Evolutionary conservation across 148 eudicot genomes (phyloP).

Genomic region (Nyssa sinensis): DNA sequence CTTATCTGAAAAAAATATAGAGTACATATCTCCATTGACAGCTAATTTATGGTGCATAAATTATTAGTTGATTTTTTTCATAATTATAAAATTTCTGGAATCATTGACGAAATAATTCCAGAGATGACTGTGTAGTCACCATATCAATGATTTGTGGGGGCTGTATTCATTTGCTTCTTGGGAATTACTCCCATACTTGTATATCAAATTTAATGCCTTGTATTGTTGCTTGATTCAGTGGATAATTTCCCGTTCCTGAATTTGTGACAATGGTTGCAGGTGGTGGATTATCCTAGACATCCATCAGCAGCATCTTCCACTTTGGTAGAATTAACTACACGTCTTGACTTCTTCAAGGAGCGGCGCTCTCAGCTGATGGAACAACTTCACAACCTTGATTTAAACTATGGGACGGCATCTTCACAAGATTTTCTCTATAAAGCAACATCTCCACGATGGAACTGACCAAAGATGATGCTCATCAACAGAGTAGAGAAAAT

Average conservation of each 20-base stretch:
- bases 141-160: background rate
- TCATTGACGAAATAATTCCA: background rate
- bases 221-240: background rate
- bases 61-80: background rate
- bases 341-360: conserved; percentile 97
- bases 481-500: background rate
- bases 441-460: conserved; percentile 83
- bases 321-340: conserved; percentile 84
- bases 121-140: background rate
- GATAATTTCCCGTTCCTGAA: background rate
- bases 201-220: background rate
- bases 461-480: conserved; percentile 36
- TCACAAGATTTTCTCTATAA: conserved; percentile 71
- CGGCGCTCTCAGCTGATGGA: conserved; percentile 97
- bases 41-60: background rate
- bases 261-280: conserved; percentile 38
- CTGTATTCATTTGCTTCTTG: too few species aligned
- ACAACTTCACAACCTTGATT: conserved; percentile 89
- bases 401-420: conserved; percentile 55
- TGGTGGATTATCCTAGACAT: conserved; percentile 63
- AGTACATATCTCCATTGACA: background rate
- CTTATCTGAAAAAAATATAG: too few species aligned
- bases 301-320: conserved; percentile 79
- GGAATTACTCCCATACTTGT: too few species aligned
- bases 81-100: background rate